phyloP scores from a whole-genome alignment of 106 monocot species.

The Ottelia alismoides region DNA sequence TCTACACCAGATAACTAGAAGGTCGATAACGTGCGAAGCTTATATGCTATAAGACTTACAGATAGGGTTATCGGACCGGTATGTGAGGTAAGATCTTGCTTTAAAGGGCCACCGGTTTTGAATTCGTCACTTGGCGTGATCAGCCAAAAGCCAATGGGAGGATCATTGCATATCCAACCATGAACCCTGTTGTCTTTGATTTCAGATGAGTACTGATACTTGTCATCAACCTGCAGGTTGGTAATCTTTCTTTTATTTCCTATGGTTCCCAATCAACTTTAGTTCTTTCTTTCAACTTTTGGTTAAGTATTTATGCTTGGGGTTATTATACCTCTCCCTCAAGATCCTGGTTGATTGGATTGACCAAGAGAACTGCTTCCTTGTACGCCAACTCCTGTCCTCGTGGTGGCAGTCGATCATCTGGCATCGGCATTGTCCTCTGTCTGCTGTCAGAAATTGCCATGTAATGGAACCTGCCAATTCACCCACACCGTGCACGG shows the following conservation, averaged over 20 bases:
- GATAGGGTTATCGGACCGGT: constrained; percentile 74
- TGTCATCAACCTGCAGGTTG: constrained; percentile 58
- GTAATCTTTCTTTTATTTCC: too few species aligned
- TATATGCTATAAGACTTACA: constrained; percentile 48
- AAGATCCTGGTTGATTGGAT: constrained; percentile 45
- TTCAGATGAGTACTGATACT: constrained; percentile 75
- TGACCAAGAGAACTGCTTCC: constrained; percentile 50
- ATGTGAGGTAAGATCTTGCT: constrained; percentile 66
- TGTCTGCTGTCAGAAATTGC: constrained; percentile 50
- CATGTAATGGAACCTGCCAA: constrained; percentile 84
- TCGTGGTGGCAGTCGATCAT: constrained; percentile 45
- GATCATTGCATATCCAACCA: constrained; percentile 49
- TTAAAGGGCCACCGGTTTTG: constrained; percentile 55
- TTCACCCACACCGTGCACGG: too few species aligned
- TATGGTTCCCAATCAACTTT: too few species aligned
- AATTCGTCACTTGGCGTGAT: constrained; percentile 82
- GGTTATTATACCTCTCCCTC: constrained; percentile 38
- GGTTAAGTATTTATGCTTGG: too few species aligned
- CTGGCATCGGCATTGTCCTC: constrained; percentile 63
- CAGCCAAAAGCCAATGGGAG: constrained; percentile 46
- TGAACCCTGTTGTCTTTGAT: constrained; percentile 58
- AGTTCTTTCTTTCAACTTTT: too few species aligned
- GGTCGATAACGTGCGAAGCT: too few species aligned
- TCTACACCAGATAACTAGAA: not conserved
- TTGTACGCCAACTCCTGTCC: constrained; percentile 49